These are phyloP conservation scores for Cercospora sp. DNA, from an alignment of 2,329 filamentous ascomycete genomes.

Conservation along the genomic window DNA sequence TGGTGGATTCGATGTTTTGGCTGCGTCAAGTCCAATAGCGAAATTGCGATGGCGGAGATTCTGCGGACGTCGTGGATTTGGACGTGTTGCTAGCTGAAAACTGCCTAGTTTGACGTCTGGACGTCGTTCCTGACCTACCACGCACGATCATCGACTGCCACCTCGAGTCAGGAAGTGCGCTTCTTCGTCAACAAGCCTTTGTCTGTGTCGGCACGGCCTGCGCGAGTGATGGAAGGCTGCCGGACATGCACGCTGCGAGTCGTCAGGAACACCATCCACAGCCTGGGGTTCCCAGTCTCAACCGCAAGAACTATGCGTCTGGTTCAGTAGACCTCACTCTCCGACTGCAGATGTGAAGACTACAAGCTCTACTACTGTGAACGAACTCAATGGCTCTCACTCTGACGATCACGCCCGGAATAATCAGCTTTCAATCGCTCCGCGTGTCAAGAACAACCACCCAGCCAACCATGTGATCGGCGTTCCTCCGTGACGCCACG, in stretches of 20 bases:
- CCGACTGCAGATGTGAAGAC: not conserved
- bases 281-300: not conserved
- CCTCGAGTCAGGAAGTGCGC: conserved; percentile 17
- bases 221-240: not conserved
- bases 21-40: not conserved
- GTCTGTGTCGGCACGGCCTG: not conserved
- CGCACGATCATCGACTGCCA: conserved; percentile 12
- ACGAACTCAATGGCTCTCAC: not conserved
- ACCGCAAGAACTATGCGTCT: not conserved
- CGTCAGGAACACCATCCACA: not conserved
- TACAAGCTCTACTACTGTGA: not conserved
- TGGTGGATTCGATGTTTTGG: not conserved
- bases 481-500: conserved; percentile 5
- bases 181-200: conserved; percentile 12
- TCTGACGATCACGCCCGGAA: not conserved
- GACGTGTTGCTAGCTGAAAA: not conserved
- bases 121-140: conserved; percentile 3
- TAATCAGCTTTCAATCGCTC: not conserved
- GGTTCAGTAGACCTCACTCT: not conserved
- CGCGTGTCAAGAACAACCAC: not conserved
- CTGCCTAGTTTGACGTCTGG: not conserved
- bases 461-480: conserved; percentile 1
- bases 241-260: conserved; percentile 5
- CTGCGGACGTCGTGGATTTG: conserved; percentile 1
- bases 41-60: conserved; percentile 12